These are phyloP conservation scores for Tylopilus orsonianus DNA, from an alignment of 1,284 basidiomycete genomes.

Conservation along the genomic window DNA sequence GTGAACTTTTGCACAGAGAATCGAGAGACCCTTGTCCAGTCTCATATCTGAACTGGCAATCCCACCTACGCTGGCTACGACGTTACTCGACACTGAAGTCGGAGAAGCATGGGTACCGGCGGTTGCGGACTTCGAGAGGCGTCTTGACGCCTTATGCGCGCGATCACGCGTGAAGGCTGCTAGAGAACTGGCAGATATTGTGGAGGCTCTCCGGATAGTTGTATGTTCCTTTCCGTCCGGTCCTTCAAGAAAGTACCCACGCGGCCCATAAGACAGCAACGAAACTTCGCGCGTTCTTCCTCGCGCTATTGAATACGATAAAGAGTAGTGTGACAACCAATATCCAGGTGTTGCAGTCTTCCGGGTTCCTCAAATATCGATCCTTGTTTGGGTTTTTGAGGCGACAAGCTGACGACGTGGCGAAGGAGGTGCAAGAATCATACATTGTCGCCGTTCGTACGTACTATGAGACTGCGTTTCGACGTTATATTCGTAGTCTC, in stretches of 20 bases:
- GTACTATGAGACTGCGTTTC: conserved; percentile 96
- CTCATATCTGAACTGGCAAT: conserved; percentile 82
- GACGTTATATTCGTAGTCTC: conserved; percentile 85
- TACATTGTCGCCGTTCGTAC: conserved; percentile 84
- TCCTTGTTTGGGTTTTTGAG: conserved; percentile 86
- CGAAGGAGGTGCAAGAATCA: conserved; percentile 86
- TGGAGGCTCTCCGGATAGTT: conserved; percentile 83
- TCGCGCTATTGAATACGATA: conserved; percentile 81
- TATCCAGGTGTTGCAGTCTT: conserved; percentile 89
- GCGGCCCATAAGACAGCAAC: conserved; percentile 67
- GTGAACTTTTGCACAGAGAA: conserved; percentile 53
- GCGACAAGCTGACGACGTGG: conserved; percentile 78
- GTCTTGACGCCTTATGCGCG: conserved; percentile 65
- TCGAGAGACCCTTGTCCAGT: conserved; percentile 83
- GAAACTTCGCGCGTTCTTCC: conserved; percentile 87
- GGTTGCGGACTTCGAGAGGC: conserved; percentile 78
- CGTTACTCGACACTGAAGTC: conserved; percentile 83
- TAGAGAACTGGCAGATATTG: conserved; percentile 77
- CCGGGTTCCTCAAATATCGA: conserved; percentile 82
- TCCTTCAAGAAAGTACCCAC: conserved; percentile 1
- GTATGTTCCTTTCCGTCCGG: conserved; percentile 43
- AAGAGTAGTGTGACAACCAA: conserved; percentile 86
- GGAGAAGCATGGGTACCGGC: conserved; percentile 82
- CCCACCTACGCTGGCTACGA: conserved; percentile 75
- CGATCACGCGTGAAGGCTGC: conserved; percentile 83